phyloP scores from a whole-genome alignment of 2,329 filamentous ascomycete species.

The Hypoxylon sp. region DNA sequence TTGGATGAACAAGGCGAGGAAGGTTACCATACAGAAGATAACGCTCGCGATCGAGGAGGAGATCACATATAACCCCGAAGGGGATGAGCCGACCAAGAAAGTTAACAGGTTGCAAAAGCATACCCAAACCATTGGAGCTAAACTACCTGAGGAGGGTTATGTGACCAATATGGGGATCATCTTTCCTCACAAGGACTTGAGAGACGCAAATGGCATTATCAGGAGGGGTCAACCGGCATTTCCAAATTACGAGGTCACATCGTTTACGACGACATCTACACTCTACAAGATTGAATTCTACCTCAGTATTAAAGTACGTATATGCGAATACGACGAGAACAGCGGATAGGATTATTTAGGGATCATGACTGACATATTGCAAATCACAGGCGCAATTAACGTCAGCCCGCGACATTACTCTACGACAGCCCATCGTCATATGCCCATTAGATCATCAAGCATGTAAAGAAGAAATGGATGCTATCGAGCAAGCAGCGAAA shows the following conservation, averaged over 20 bases:
- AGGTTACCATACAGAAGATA: constrained; percentile 94
- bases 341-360: constrained; percentile 2
- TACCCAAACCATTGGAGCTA: constrained; percentile 83
- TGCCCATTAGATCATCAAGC: constrained; percentile 95
- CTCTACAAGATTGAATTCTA: constrained; percentile 99
- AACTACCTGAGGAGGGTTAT: constrained; percentile 91
- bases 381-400: constrained; percentile 84
- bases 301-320: constrained; percentile 86
- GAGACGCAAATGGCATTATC: constrained; percentile 89
- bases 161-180: constrained; percentile 92
- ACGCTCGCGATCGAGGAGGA: constrained; percentile 96
- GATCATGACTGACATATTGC: constrained; percentile 35
- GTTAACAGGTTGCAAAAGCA: constrained; percentile 89
- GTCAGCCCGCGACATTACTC: constrained; percentile 86
- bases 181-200: constrained; percentile 89
- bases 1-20: constrained; percentile 90
- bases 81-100: constrained; percentile 93
- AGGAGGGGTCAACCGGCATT: constrained; percentile 88
- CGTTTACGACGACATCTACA: constrained; percentile 93
- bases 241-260: constrained; percentile 87
- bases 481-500: constrained; percentile 94
- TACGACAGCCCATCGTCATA: constrained; percentile 94
- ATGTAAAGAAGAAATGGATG: constrained; percentile 99
- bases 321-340: background rate
- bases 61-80: constrained; percentile 98